Base-by-base conservation (phyloP, 345 rosid genomes). In the Eucalyptus viminalis region DNA sequence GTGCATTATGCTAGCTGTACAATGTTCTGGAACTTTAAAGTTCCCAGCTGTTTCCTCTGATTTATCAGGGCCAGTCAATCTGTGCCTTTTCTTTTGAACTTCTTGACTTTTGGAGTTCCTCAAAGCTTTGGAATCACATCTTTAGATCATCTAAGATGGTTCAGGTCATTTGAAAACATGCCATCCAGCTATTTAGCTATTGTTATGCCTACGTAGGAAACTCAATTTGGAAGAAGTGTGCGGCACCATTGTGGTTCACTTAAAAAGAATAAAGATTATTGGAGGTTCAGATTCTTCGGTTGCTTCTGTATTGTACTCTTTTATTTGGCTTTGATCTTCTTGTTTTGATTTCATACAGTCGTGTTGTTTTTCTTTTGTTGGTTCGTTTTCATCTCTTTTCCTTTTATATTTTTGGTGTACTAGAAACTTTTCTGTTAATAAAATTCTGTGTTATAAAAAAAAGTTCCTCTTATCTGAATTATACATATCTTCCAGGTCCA, bases 401-500 rank as follows among this genome's bases (percentile, higher is more conserved):
- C 47, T 40, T 76, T 31, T 50, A 47, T 86, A 9, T 31, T n/a
- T 45, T 31, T 86, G 12, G 87, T 49, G 34, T 51, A 54, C 44
- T 49, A 50, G 54, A 27, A 49, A 31, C 27, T 86, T n/a, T 37
- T 51, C 62, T 49, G 65, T 86, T 86, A 17, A 49, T 50, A 86
- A 54, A 56, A 80, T 27, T 65, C 34, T 72, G 40, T 47, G 53
- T 51, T 80, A 56, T 60, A 15, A 86, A 13, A 49, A 87, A 89
- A 62, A 49, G 80, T 76, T 86, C 88, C 88, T 93, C 76, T 90
- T 56, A 80, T 87, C 34, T 58, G 51, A 91, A 67, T 34, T 87
- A 53, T 54, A 88, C 81, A 81, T 92, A 81, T 89, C 87, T 81
- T 91, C 37, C 97, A 97, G 99, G 96, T 95, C 91, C 96, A 93